These are phyloP conservation scores for Colletotrichum kahawae DNA, from an alignment of 2,329 filamentous ascomycete genomes.

Conservation along the genomic window DNA sequence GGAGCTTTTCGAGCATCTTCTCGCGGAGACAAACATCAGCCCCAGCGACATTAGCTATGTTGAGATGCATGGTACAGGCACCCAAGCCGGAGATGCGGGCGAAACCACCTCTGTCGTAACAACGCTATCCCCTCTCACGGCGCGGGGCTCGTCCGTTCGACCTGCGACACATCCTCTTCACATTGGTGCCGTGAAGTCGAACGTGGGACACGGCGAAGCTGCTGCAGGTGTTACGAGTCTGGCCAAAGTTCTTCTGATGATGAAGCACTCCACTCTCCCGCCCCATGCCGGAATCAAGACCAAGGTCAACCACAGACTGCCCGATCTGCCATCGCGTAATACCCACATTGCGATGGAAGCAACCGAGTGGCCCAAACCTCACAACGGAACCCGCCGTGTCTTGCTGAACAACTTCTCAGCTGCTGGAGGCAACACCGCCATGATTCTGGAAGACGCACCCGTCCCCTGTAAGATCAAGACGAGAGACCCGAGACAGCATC, in stretches of 20 bases:
- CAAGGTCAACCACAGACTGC: slow-evolving; percentile 64
- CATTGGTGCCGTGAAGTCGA: slow-evolving; percentile 28
- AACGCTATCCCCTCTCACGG: neutral
- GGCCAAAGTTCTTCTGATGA: slow-evolving; percentile 8
- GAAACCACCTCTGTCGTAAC: slow-evolving; percentile 25
- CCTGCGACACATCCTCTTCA: slow-evolving; percentile 21
- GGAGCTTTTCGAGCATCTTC: slow-evolving; percentile 39
- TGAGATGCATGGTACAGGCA: slow-evolving; percentile 50
- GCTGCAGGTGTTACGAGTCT: slow-evolving; percentile 19
- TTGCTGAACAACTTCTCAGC: slow-evolving; percentile 75
- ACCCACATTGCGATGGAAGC: slow-evolving; percentile 61
- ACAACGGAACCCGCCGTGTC: slow-evolving; percentile 47
- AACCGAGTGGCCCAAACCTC: slow-evolving; percentile 49
- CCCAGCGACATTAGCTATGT: slow-evolving; percentile 43
- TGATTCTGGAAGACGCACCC: slow-evolving; percentile 65
- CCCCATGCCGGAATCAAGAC: slow-evolving; percentile 69
- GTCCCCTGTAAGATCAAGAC: slow-evolving; percentile 33
- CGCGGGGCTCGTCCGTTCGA: neutral
- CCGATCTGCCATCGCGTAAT: slow-evolving; percentile 60
- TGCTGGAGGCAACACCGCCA: slow-evolving; percentile 72
- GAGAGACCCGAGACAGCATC: slow-evolving; percentile 60
- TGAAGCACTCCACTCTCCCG: slow-evolving; percentile 16
- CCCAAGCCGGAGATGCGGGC: slow-evolving; percentile 27
- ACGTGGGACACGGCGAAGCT: slow-evolving; percentile 20
- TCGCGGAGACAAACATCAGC: slow-evolving; percentile 15